Base-by-base conservation (phyloP, 1,139 yeast genomes). In the Trichomonascaceae sp. region DNA sequence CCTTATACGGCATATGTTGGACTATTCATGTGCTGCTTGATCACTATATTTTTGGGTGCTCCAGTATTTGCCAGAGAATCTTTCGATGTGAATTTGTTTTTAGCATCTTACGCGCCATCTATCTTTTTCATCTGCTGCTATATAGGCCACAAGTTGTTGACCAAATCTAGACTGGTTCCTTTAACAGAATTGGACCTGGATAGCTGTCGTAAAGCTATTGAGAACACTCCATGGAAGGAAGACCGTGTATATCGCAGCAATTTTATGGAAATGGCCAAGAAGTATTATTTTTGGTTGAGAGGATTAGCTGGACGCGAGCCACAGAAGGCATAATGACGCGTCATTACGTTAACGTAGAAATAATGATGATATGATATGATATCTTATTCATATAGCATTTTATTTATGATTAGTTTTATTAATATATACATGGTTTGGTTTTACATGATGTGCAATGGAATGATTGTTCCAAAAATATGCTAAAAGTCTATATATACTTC, bases 1-100 rank as follows among this genome's bases (percentile, higher is more conserved):
- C 96, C 96, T 0, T 86, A 78, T 63, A 70, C 82, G 30, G 93
- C 95, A 0, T 79, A 81, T 49, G 72, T 82, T 59, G 96, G 95
- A 0, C 70, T 85, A 48, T 54, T 81, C 17, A 81, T 85, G 1
- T 78, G 87, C 1, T 59, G 75, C 1, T 47, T 80, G 17, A 74
- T 89, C 43, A 78, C 86, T 1, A 60, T 86, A 3, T 74, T 83
- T 22, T 80, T 84, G 77, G 96, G 96, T 0, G 84, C 82, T 66
- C 81, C 83, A 10, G 54, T 85, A 1, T 85, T 85, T 58, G 67
- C 85, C 52, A 69, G 72, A 8, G 82, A 77, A 0, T 75, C 77
- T 56, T 87, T 93, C 89, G 78, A 82, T 58, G 73, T 82, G 0
- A 71, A 78, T 63, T 79, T 80, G 53, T 86, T 87, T 68, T 76